phyloP scores from a whole-genome alignment of 805 yeast genomes.

The Candida vartiovaarae region DNA sequence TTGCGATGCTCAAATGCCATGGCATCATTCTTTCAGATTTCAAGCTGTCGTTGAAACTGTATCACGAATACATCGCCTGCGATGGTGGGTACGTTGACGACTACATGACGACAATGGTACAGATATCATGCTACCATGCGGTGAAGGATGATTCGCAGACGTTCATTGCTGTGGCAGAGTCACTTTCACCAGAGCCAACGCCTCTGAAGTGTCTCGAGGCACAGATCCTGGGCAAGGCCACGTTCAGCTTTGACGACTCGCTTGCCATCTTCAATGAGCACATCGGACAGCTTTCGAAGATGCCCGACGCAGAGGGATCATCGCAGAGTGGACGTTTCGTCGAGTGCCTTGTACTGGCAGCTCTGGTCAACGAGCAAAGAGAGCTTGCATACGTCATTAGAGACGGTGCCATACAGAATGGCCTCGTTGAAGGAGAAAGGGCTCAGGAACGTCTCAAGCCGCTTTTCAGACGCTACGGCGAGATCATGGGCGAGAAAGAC shows the following conservation, averaged over 20 bases:
- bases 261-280: slow-evolving; percentile 40
- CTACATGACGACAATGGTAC: slow-evolving; percentile 34
- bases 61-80: slow-evolving; percentile 31
- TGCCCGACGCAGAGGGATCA: slow-evolving; percentile 25
- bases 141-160: slow-evolving; percentile 26
- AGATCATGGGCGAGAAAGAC: slow-evolving; percentile 35
- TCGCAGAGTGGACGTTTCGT: slow-evolving; percentile 39
- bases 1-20: slow-evolving; percentile 7
- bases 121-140: slow-evolving; percentile 34
- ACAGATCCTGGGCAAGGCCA: slow-evolving; percentile 35
- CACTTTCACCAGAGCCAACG: slow-evolving; percentile 23
- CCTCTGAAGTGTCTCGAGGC: slow-evolving; percentile 29
- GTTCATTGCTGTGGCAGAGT: slow-evolving; percentile 32
- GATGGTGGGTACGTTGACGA: slow-evolving; percentile 34
- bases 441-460: slow-evolving; percentile 37
- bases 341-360: slow-evolving; percentile 39
- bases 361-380: slow-evolving; percentile 39
- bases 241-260: slow-evolving; percentile 32
- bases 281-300: slow-evolving; percentile 31
- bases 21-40: slow-evolving; percentile 11
- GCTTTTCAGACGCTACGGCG: slow-evolving; percentile 43
- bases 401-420: slow-evolving; percentile 39
- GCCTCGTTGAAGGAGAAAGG: slow-evolving; percentile 30
- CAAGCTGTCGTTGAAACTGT: slow-evolving; percentile 7
- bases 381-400: slow-evolving; percentile 46